Base-by-base conservation (phyloP, 257 asterid genomes). In the Hygrophila difformis region DNA sequence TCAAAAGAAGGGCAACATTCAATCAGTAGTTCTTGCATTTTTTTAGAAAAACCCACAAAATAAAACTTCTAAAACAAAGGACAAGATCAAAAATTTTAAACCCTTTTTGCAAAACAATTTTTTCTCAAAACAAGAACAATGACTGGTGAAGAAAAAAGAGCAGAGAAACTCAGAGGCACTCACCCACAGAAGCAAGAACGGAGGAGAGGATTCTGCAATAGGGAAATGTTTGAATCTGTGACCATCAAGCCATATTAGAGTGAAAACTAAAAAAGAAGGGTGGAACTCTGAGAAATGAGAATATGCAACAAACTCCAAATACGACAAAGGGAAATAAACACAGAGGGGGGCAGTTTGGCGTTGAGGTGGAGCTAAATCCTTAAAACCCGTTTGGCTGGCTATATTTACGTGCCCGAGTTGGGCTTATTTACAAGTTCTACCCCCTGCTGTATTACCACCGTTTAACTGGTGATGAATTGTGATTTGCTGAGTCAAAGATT, bases 321-420 rank as follows among this genome's bases (percentile, higher is more conserved):
- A 37, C 49, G 53, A 41, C 43, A 42, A 50, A 51, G 54, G 39
- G 50, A 23, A 38, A 7, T 24, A 7, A 24, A 24, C 7, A n/a
- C n/a, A n/a, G n/a, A n/a, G n/a, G n/a, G n/a, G n/a, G n/a, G n/a
- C n/a, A n/a, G 46, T 22, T 61, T 22, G 2, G 66, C 37, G 70
- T 40, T 40, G 76, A 61, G 57, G 62, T 70, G 78, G 75, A 76
- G 57, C 81, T 62, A 66, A 68, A 66, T 68, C 78, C 74, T 68
- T 24, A 49, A 76, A 69, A 39, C 57, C 66, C 63, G 62, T 46
- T 51, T 39, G 15, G 18, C 44, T 61, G 51, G 61, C 59, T 52
- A 31, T 59, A 57, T 56, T 60, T 24, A 43, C 72, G 75, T 70
- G 71, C 43, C 70, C 56, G 19, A 53, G 21, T 55, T 55, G 63